Evolutionary conservation across 164 flowering plant species (phyloP).

Genomic region (Vitis rotundifolia): DNA sequence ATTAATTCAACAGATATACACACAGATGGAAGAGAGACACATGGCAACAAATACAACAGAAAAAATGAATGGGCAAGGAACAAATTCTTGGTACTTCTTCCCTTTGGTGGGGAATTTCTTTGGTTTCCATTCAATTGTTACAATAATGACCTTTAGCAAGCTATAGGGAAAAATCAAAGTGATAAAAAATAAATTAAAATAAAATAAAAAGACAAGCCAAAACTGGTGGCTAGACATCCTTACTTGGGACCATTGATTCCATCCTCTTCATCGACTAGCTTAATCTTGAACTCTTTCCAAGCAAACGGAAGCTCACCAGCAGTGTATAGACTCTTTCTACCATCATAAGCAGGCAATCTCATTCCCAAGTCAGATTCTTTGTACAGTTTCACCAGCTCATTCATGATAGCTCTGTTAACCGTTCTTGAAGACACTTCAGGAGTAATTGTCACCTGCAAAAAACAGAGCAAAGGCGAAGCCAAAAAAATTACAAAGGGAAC

Average conservation of each 20-base stretch:
- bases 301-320: conserved; percentile 94
- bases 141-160: background rate
- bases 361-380: conserved; percentile 80
- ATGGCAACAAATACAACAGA: background rate
- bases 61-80: background rate
- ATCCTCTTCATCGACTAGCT: conserved; percentile 74
- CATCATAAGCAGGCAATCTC: conserved; percentile 95
- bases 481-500: conserved; percentile 1
- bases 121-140: background rate
- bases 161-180: background rate
- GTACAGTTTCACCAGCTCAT: conserved; percentile 74
- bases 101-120: too few species aligned
- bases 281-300: conserved; percentile 71
- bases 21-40: background rate
- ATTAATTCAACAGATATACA: background rate
- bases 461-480: conserved; percentile 14
- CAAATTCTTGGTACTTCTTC: too few species aligned
- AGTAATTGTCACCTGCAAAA: conserved; percentile 75
- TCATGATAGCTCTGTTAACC: conserved; percentile 75
- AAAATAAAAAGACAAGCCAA: background rate
- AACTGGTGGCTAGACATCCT: conserved; percentile 17
- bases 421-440: conserved; percentile 82
- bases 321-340: conserved; percentile 85
- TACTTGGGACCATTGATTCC: conserved; percentile 70
- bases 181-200: background rate